A percentile compares a stretch with the other conserved stretches of the same genome.
phyloP scores from a whole-genome alignment of 805 yeast genomes.

The Sugiyamaella valdiviana region DNA sequence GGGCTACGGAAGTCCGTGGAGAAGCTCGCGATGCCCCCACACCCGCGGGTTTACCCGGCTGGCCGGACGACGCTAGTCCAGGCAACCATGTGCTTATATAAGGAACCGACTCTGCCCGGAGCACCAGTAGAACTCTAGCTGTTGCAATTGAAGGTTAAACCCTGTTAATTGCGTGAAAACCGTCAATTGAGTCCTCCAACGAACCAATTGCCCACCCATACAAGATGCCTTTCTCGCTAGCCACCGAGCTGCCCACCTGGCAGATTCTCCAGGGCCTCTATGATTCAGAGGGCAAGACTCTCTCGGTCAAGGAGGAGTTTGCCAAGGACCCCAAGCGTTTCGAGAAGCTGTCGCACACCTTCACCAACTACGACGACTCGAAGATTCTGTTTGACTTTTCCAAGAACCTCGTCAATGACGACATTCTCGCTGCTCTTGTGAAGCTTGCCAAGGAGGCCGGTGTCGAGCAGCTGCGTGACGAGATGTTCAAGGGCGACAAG shows the following conservation, averaged over 20 bases:
- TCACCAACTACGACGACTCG: constrained; percentile 79
- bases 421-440: constrained; percentile 59
- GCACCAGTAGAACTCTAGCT: not conserved
- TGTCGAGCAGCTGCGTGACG: constrained; percentile 81
- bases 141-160: not conserved
- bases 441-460: constrained; percentile 85
- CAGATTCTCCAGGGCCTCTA: constrained; percentile 63
- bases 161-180: not conserved
- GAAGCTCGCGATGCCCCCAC: not conserved
- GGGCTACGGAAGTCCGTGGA: too few relatives aligned
- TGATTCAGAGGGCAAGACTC: constrained; percentile 59
- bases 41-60: not conserved
- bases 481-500: constrained; percentile 86
- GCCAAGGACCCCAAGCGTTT: constrained; percentile 67
- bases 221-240: constrained; percentile 48
- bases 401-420: constrained; percentile 87
- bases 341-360: constrained; percentile 67
- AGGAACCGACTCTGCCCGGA: not conserved
- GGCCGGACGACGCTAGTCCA: not conserved
- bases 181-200: not conserved
- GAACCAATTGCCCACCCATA: constrained; percentile 22
- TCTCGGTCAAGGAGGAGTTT: constrained; percentile 76
- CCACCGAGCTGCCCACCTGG: constrained; percentile 81
- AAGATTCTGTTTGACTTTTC: constrained; percentile 91
- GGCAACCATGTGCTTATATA: not conserved